Evolutionary conservation across 2,329 filamentous ascomycete species (phyloP).

Genomic region (Fusarium pseudograminearum): DNA sequence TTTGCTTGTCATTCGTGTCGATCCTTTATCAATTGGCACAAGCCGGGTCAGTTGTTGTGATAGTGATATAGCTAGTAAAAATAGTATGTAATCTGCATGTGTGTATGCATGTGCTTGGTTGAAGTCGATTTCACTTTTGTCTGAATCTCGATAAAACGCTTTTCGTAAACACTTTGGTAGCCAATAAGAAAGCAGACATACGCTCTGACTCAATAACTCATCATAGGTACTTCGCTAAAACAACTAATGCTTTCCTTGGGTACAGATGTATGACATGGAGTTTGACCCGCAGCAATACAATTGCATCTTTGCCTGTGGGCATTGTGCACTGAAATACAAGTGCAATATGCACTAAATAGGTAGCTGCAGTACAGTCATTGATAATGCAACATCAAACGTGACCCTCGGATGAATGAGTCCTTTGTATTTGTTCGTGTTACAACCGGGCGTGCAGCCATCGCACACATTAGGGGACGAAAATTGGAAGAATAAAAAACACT

Average conservation of each 20-base stretch:
- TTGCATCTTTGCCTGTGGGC: not conserved
- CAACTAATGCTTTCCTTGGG: not conserved
- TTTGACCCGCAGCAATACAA: conserved; percentile 2
- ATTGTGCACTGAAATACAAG: not conserved
- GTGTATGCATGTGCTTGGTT: not conserved
- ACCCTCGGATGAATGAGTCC: not conserved
- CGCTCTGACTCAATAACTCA: conserved; percentile 1
- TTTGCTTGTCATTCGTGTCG: conserved; percentile 9
- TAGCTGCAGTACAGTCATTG: not conserved
- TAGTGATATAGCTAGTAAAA: not conserved
- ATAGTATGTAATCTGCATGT: not conserved
- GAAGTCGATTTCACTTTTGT: not conserved
- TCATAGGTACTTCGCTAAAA: conserved; percentile 12
- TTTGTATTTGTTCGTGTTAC: not conserved
- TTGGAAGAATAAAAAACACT: not conserved
- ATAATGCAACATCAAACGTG: not conserved
- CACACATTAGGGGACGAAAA: not conserved
- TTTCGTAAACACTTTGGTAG: not conserved
- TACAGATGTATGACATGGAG: conserved; percentile 1
- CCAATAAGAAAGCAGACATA: not conserved
- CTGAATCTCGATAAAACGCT: not conserved
- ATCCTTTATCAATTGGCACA: conserved; percentile 17
- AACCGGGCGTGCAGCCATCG: conserved; percentile 3
- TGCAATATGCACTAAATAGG: not conserved
- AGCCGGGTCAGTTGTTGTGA: conserved; percentile 7